Evolutionary conservation across 2,329 filamentous ascomycete genomes (phyloP).

Genomic region (Macrophomina tecta): DNA sequence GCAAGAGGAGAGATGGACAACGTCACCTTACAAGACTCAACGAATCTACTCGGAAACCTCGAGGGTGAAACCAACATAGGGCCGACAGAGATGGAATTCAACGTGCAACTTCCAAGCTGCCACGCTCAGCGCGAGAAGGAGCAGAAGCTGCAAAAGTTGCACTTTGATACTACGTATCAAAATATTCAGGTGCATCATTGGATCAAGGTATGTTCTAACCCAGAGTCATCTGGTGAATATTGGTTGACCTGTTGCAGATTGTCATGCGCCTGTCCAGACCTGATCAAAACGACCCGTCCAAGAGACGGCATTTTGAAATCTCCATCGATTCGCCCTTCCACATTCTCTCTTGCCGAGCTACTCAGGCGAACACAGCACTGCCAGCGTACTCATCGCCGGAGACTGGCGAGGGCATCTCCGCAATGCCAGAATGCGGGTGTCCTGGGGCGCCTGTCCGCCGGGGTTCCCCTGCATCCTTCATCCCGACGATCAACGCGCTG

Average conservation of each 20-base stretch:
- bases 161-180: slow-evolving; percentile 92
- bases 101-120: slow-evolving; percentile 88
- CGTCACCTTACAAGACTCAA: slow-evolving; percentile 58
- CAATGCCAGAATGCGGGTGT: slow-evolving; percentile 65
- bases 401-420: slow-evolving; percentile 38
- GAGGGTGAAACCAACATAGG: slow-evolving; percentile 79
- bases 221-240: background rate
- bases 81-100: slow-evolving; percentile 93
- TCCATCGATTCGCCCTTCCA: slow-evolving; percentile 96
- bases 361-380: slow-evolving; percentile 83
- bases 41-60: slow-evolving; percentile 82
- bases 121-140: slow-evolving; percentile 79
- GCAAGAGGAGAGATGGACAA: slow-evolving; percentile 58
- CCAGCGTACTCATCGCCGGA: slow-evolving; percentile 75
- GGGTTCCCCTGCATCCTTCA: slow-evolving; percentile 54
- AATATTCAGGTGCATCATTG: slow-evolving; percentile 95
- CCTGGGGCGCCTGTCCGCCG: slow-evolving; percentile 66
- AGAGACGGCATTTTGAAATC: slow-evolving; percentile 90
- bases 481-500: slow-evolving; percentile 66
- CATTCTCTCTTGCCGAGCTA: slow-evolving; percentile 91
- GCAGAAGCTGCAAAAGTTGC: slow-evolving; percentile 69
- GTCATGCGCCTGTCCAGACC: slow-evolving; percentile 89
- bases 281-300: slow-evolving; percentile 77
- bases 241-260: slow-evolving; percentile 63
- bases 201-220: slow-evolving; percentile 75